These are phyloP conservation scores for Dryas octopetala DNA, from an alignment of 306 rosid species.

Conservation along the genomic window DNA sequence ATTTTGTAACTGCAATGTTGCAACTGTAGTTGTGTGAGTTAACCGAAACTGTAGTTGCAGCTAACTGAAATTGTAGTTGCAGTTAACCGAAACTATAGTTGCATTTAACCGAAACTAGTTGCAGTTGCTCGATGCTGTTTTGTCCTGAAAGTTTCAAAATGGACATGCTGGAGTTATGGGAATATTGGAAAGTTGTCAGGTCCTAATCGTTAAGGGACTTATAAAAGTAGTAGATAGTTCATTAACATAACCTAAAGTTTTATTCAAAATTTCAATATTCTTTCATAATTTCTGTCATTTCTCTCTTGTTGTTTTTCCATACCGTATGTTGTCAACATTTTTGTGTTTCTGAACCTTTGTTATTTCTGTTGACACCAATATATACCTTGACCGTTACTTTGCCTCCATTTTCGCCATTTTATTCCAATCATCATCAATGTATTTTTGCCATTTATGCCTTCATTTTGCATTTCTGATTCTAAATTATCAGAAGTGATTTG, in stretches of 20 bases:
- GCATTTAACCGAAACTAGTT: too few relatives aligned
- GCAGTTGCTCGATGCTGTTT: too few relatives aligned
- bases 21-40: too few relatives aligned
- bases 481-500: neutral
- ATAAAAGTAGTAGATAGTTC: neutral
- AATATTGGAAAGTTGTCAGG: too few relatives aligned
- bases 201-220: too few relatives aligned
- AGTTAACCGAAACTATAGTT: too few relatives aligned
- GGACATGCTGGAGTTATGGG: too few relatives aligned
- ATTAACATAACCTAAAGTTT: neutral
- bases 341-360: neutral
- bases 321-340: neutral
- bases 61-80: too few relatives aligned
- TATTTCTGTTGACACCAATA: neutral
- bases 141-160: too few relatives aligned
- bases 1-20: too few relatives aligned
- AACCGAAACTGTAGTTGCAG: too few relatives aligned
- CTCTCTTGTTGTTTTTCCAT: neutral
- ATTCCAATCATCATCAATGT: neutral
- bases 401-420: neutral
- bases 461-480: neutral
- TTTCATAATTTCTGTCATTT: neutral
- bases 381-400: neutral
- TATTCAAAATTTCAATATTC: neutral
- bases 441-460: neutral